Evolutionary conservation across 2,329 filamentous ascomycete species (phyloP).

Genomic region (Thielaviopsis populi): DNA sequence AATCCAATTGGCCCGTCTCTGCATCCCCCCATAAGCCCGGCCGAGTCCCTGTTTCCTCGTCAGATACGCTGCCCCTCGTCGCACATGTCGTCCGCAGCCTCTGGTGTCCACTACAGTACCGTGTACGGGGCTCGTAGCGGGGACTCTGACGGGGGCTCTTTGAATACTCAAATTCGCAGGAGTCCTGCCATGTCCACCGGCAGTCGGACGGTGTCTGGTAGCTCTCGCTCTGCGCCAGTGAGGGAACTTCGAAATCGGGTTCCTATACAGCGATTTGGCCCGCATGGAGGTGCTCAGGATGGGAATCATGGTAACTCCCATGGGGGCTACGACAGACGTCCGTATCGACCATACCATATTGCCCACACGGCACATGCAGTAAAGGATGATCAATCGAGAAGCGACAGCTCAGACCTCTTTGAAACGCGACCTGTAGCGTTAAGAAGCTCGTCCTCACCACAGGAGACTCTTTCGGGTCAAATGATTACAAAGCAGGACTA

Average conservation of each 20-base stretch:
- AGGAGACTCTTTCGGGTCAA: not conserved
- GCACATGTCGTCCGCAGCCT: slow-evolving; percentile 3
- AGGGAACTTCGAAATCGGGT: slow-evolving; percentile 4
- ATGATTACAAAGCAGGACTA: not conserved
- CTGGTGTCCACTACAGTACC: not conserved
- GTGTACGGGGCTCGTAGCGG: not conserved
- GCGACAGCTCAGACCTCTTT: not conserved
- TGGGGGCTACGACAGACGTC: slow-evolving; percentile 5
- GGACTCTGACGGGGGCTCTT: not conserved
- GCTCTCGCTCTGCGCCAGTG: not conserved
- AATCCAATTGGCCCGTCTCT: slow-evolving; percentile 9
- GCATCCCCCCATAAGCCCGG: not conserved
- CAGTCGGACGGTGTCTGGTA: not conserved
- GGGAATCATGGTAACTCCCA: not conserved
- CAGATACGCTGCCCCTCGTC: slow-evolving; percentile 3
- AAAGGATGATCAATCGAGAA: not conserved
- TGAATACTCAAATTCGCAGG: not conserved
- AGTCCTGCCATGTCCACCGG: not conserved
- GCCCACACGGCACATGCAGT: not conserved
- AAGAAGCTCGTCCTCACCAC: not conserved
- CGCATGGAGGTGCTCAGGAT: not conserved
- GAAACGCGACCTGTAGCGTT: not conserved
- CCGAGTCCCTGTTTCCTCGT: slow-evolving; percentile 1
- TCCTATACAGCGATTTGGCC: slow-evolving; percentile 1
- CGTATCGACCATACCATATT: slow-evolving; percentile 9